Conservation (phyloP, 2,329 filamentous ascomycete genomes). For the Acarospora socialis region DNA sequence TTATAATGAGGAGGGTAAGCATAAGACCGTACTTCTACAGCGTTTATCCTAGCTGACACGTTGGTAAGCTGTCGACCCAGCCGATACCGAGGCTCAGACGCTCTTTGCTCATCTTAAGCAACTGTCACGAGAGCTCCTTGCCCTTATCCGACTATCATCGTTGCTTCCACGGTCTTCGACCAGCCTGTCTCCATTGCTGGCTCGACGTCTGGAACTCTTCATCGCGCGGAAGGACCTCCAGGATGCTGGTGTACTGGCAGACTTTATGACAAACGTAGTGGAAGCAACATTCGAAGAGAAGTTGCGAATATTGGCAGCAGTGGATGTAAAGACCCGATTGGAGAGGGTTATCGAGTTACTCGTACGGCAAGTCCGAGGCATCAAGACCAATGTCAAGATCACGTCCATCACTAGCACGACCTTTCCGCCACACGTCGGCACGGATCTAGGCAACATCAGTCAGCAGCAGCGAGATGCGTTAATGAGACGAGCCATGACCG, state of each 20-base stretch:
- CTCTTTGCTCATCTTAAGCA: constrained; percentile 71
- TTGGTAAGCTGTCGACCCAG: constrained; percentile 24
- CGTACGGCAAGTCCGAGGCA: constrained; percentile 63
- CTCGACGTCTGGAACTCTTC: constrained; percentile 71
- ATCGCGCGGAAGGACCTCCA: constrained; percentile 68
- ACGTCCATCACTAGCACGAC: constrained; percentile 58
- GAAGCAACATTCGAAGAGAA: constrained; percentile 85
- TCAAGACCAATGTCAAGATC: constrained; percentile 80
- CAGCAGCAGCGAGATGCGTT: constrained; percentile 32
- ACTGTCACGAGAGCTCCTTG: constrained; percentile 72
- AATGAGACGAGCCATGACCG: constrained; percentile 29
- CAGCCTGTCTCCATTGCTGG: constrained; percentile 67
- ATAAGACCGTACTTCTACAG: neutral
- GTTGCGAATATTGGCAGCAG: constrained; percentile 66
- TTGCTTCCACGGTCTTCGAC: constrained; percentile 60
- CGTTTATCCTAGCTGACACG: constrained; percentile 6
- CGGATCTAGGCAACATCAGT: constrained; percentile 39
- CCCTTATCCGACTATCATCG: constrained; percentile 69
- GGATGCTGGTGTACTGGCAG: constrained; percentile 74
- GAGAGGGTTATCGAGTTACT: constrained; percentile 72
- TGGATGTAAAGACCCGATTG: constrained; percentile 64
- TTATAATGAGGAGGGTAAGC: constrained; percentile 54
- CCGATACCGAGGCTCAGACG: constrained; percentile 51
- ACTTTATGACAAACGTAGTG: constrained; percentile 92
- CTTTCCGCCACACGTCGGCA: constrained; percentile 44